These are phyloP conservation scores for Leccinum variicolor DNA, from an alignment of 768 basidiomycete genomes.

Conservation along the genomic window DNA sequence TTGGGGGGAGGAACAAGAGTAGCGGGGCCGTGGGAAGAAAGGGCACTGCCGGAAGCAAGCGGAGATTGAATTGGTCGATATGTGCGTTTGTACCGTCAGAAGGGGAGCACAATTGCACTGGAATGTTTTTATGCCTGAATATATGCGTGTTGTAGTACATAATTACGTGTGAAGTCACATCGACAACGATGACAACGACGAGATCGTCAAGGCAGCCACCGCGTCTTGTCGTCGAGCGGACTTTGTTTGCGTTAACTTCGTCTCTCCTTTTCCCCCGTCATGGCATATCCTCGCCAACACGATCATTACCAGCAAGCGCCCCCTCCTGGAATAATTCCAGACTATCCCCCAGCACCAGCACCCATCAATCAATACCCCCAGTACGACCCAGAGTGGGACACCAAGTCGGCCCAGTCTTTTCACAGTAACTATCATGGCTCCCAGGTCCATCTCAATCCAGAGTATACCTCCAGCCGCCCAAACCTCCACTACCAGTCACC, in stretches of 20 bases:
- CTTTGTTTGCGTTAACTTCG: constrained; percentile 7
- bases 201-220: background rate
- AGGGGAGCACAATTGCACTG: background rate
- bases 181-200: background rate
- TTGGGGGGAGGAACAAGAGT: constrained; percentile 43
- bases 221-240: constrained; percentile 9
- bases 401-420: constrained; percentile 56
- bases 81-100: background rate
- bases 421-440: constrained; percentile 62
- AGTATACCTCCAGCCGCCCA: constrained; percentile 56
- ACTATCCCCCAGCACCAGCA: constrained; percentile 34
- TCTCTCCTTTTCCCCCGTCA: constrained; percentile 19
- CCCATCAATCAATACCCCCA: constrained; percentile 39
- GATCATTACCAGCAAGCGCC: constrained; percentile 46
- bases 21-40: constrained; percentile 39
- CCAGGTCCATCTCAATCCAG: constrained; percentile 65
- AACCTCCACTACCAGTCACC: constrained; percentile 36
- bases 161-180: background rate
- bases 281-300: constrained; percentile 54
- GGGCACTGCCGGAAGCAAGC: constrained; percentile 27
- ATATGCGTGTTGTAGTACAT: background rate
- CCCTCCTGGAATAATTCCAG: constrained; percentile 32
- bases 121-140: background rate
- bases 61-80: constrained; percentile 43
- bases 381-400: constrained; percentile 43